Evolutionary conservation across 192 early-diverging fungal genomes (phyloP), one percentile per base, ranked within the genome.

Genomic region (Spizellomyces sp.): DNA sequence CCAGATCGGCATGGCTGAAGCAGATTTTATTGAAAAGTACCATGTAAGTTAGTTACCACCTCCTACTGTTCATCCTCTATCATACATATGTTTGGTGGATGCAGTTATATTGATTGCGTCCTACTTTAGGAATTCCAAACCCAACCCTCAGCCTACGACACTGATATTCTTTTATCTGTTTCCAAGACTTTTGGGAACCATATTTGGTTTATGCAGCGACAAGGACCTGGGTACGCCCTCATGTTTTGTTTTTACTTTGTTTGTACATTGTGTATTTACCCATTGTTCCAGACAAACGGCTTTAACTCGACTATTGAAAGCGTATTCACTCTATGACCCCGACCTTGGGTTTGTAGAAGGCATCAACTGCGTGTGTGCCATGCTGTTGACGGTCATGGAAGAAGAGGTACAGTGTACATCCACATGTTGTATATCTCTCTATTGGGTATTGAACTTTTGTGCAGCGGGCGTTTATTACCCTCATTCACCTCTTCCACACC

Each of bases 191-290:
- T 64, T 45, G 61, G 45, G 10, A 72, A 64, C 22, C 70, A 72
- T 46, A 72, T 72, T 12, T 72, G 70, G 70, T 72, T 64, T 54
- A 72, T 72, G 70, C 60, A 72, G 43, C 61, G 62, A 5, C 60
- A 64, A 63, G 70, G 70, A 42, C 62, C 60, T 12, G 70, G 70
- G 47, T 36, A 36, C 27, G 17, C 17, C 2, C 19, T 41, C 12
- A 12, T 3, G 2, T 27, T 12, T 41, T 1, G 58, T 21, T 61
- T 61, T 19, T 61, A 17, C 21, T 12, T 12, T 61, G 59, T 27
- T 12, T 12, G 1, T 0, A 17, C 4, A 3, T 27, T 61, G 14
- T 0, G 14, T 54, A 19, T 19, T 54, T 19, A 54, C 3, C 27
- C 27, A 36, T 36, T 36, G 27, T 36, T 36, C 27, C 27, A 36